Evolutionary conservation across 768 basidiomycete species (phyloP), one percentile per base, ranked within the genome.

Genomic region (Kwoniella heveanensis): DNA sequence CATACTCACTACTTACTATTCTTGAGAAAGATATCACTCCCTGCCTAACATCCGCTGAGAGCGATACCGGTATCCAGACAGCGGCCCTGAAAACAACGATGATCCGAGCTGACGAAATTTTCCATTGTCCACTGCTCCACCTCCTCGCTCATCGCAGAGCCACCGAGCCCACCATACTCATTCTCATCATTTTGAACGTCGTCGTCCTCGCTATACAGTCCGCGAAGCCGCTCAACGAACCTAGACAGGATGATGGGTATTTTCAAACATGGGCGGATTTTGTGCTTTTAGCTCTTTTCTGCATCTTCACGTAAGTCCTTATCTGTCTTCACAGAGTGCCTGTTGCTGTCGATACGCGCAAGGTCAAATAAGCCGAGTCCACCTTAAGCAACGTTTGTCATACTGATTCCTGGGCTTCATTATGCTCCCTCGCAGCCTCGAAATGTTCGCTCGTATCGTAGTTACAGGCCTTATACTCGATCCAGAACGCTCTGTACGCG

Each of bases 241-340:
- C 76, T 6, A 57, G 77, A 13, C 47, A 47, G 8, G 69, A 73
- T 46, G 54, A 66, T 29, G 92, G 92, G 8, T 97, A 90, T 82
- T 96, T 97, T 81, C 86, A 88, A 63, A 68, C 80, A 13, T 97
- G 94, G 94, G 91, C 93, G 72, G 94, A 97, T 79, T 88, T 86
- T 72, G 87, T 83, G 21, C 82, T 97, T n/a, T 91, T 97, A 77
- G 85, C 73, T 21, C 81, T 97, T 57, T 97, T 97, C 80, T 80
- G 88, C 62, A 72, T 90, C 70, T 97, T 92, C 84, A 92, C 92
- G 89, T 89, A 81, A 73, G 88, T 85, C 15, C 48, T 49, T 24
- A 24, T 13, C 32, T 32, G 32, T 32, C 13, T 13, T 6, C 7
- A 13, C 32, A 32, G 5, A 6, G 32, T 32, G 5, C 13, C 32